phyloP scores from a whole-genome alignment of 495 filamentous ascomycete species.

The Aspergillus bridgeri region DNA sequence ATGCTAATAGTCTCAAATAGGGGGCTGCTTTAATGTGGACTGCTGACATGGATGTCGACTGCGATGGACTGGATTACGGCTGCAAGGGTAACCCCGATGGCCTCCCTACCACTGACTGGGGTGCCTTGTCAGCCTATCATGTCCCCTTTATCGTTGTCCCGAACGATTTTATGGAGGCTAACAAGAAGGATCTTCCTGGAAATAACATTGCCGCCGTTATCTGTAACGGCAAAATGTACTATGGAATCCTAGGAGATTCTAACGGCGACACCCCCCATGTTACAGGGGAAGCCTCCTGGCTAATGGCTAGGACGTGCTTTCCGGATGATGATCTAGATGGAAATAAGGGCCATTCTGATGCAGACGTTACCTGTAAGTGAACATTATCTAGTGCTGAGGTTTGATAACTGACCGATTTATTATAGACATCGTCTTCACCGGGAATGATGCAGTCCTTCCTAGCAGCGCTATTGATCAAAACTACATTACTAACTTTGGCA shows the following conservation, averaged over 20 bases:
- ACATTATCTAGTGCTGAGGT: background rate
- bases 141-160: conserved; percentile 40
- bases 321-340: conserved; percentile 32
- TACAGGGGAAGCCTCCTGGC: conserved; percentile 40
- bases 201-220: conserved; percentile 41
- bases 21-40: conserved; percentile 34
- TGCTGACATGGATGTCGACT: conserved; percentile 42
- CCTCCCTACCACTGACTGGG: conserved; percentile 30
- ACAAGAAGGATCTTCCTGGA: conserved; percentile 23
- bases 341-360: conserved; percentile 24
- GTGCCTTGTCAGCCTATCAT: conserved; percentile 37
- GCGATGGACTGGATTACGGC: conserved; percentile 33
- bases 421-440: conserved; percentile 35
- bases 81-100: conserved; percentile 39
- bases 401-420: background rate
- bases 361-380: conserved; percentile 34
- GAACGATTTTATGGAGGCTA: conserved; percentile 24
- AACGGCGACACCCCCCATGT: conserved; percentile 33
- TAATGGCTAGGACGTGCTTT: conserved; percentile 40
- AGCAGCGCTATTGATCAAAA: conserved; percentile 28
- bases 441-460: conserved; percentile 27
- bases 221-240: conserved; percentile 39
- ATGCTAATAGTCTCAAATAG: conserved; percentile 11
- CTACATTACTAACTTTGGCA: conserved; percentile 37
- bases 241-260: conserved; percentile 37